Evolutionary conservation across 1,284 basidiomycete genomes (phyloP).

Genomic region (Puccinia coronata): DNA sequence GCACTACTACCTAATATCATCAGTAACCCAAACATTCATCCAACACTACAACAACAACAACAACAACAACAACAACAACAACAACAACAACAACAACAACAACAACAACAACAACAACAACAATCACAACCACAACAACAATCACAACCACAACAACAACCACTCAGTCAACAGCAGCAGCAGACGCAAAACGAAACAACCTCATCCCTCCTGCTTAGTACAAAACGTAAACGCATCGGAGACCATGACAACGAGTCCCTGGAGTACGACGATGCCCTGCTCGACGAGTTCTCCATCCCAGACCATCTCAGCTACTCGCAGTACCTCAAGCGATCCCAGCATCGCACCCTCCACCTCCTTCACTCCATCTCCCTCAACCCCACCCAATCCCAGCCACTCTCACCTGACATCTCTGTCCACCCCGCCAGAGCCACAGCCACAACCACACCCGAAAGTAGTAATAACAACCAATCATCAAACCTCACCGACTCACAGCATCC

Average conservation of each 20-base stretch:
- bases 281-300: constrained; percentile 2
- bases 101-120: no score
- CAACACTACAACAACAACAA: no score
- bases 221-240: not conserved
- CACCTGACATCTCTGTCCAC: not conserved
- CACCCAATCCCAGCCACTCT: not conserved
- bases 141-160: not conserved
- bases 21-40: no score
- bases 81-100: not conserved
- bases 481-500: not conserved
- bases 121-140: not conserved
- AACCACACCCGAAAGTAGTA: no score
- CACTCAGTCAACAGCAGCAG: not conserved
- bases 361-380: no score
- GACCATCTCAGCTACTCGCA: constrained; percentile 4
- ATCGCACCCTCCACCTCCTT: no score
- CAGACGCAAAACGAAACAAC: not conserved
- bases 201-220: not conserved
- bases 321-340: not conserved
- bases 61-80: not conserved
- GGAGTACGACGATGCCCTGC: not conserved
- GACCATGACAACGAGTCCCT: no score
- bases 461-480: no score
- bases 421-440: no score
- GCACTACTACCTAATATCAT: no score